These are phyloP conservation scores for Aspergillus hiratsukae DNA, from an alignment of 2,329 filamentous ascomycete genomes.

Conservation along the genomic window DNA sequence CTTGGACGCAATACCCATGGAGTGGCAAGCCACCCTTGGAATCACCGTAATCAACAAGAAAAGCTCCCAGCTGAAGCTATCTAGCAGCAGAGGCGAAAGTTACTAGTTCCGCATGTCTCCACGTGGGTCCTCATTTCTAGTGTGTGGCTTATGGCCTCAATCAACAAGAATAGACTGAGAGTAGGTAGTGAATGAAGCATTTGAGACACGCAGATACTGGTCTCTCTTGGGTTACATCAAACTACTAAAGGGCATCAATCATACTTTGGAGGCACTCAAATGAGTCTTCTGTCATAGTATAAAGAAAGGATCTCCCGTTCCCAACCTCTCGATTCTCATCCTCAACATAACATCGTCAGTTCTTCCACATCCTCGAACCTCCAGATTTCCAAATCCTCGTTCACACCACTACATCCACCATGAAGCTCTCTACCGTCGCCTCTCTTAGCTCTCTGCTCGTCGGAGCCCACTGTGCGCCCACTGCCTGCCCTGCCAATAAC, in stretches of 20 bases:
- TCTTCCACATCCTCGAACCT: background rate
- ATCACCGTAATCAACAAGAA: background rate
- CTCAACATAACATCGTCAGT: background rate
- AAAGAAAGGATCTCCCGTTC: background rate
- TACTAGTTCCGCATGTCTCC: background rate
- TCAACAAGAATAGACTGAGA: background rate
- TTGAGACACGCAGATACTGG: background rate
- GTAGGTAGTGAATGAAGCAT: background rate
- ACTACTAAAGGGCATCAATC: background rate
- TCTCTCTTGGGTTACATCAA: background rate
- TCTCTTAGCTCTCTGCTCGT: background rate
- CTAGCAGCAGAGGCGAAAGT: background rate
- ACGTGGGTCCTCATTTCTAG: background rate
- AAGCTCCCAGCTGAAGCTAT: background rate
- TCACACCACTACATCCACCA: constrained; percentile 1
- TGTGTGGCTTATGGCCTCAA: background rate
- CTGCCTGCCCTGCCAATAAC: background rate
- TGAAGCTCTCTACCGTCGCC: background rate
- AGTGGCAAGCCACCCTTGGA: no score
- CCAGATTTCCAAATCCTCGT: background rate
- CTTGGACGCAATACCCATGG: background rate
- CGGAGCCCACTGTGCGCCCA: background rate
- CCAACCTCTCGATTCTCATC: background rate
- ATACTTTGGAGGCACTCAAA: background rate
- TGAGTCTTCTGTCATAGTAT: background rate